Percentiles rank a stretch among this genome's conserved stretches.
Evolutionary conservation across 441 rosid species (phyloP).

Genomic region (Bruguiera hainesii): DNA sequence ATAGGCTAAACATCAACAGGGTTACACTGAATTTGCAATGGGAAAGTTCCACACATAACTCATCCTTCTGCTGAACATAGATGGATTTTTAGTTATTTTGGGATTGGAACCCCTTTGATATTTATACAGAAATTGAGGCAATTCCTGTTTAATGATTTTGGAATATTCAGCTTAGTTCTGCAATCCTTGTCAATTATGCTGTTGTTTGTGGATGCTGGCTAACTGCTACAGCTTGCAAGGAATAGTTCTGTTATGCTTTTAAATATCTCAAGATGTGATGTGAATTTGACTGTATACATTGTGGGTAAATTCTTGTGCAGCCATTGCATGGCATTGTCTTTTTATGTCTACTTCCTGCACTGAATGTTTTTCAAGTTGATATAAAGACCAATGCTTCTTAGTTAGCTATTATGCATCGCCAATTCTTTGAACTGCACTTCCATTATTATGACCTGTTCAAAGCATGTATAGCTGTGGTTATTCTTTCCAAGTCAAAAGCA

Average conservation of each 20-base stretch:
- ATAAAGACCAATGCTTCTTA: not conserved
- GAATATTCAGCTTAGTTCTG: not conserved
- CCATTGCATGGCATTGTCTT: not conserved
- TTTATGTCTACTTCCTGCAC: not conserved
- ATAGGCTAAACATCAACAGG: too few relatives aligned
- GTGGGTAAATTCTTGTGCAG: too few relatives aligned
- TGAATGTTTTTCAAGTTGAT: not conserved
- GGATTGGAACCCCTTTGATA: not conserved
- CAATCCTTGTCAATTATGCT: not conserved
- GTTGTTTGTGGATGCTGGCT: too few relatives aligned
- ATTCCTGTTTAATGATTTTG: not conserved
- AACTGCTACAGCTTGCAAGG: not conserved
- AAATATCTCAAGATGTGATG: not conserved
- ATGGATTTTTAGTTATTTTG: not conserved
- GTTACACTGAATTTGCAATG: not conserved
- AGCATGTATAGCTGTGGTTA: not conserved
- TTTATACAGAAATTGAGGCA: not conserved
- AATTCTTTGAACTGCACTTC: not conserved
- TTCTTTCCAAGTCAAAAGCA: not conserved
- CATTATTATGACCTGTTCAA: not conserved
- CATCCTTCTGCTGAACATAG: not conserved
- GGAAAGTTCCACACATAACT: not conserved
- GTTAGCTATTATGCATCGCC: not conserved
- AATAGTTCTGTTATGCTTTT: not conserved
- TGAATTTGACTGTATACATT: too few relatives aligned